These are phyloP conservation scores for Strobilomyces dryophilus DNA, from an alignment of 768 basidiomycete species.

Conservation along the genomic window DNA sequence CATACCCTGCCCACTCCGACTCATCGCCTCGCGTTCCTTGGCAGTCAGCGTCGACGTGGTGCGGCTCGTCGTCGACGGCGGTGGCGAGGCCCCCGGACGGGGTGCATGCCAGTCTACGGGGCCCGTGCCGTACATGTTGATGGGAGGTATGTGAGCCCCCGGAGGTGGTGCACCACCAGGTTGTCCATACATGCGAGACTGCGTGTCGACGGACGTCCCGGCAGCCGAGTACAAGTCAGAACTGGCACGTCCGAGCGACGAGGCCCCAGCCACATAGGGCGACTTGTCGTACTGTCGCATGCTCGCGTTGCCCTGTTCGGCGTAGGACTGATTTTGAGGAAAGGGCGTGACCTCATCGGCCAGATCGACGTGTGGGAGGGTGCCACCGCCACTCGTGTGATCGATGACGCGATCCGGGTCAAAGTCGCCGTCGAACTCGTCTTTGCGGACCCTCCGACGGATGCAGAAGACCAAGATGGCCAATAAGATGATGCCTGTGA, in stretches of 20 bases:
- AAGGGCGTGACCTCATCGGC: conserved; percentile 29
- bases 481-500: conserved; percentile 27
- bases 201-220: not conserved
- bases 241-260: conserved; percentile 2
- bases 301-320: conserved; percentile 5
- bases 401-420: conserved; percentile 42
- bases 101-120: conserved; percentile 20
- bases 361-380: conserved; percentile 26
- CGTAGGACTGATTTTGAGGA: conserved; percentile 5
- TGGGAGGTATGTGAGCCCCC: conserved; percentile 1
- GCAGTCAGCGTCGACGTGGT: conserved; percentile 11
- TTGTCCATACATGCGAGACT: conserved; percentile 5
- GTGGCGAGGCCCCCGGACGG: conserved; percentile 16
- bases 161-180: conserved; percentile 1
- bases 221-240: conserved; percentile 8
- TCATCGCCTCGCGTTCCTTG: conserved; percentile 26
- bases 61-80: conserved; percentile 21
- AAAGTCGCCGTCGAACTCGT: conserved; percentile 50
- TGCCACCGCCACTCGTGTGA: conserved; percentile 18
- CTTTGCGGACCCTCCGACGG: conserved; percentile 20
- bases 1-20: conserved; percentile 11
- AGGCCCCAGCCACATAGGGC: conserved; percentile 1
- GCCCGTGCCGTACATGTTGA: conserved; percentile 10
- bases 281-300: conserved; percentile 25
- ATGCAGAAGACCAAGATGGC: conserved; percentile 29